Evolutionary conservation across 106 monocot genomes (phyloP), one percentile per base, ranked within the genome.

Genomic region (Alisma plantagoaquatica): DNA sequence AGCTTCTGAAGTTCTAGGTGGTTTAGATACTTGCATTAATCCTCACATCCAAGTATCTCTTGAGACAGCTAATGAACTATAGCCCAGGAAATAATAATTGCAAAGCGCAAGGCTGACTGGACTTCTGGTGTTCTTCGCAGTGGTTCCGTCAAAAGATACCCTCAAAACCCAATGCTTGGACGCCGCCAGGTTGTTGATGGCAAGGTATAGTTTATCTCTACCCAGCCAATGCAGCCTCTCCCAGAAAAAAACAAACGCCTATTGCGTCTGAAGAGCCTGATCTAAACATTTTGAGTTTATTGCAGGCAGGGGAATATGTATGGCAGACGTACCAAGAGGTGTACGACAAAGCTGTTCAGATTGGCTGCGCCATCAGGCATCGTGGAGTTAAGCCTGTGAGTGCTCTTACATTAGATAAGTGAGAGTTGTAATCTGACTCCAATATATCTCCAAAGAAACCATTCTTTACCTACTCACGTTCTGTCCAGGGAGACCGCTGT

Each of bases 251-350:
- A 14, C 35, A 38, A 7, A 38, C 14, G 35, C 35, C 35, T n/a
- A n/a, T n/a, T n/a, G n/a, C n/a, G n/a, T n/a, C n/a, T n/a, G n/a
- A 38, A 38, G 9, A 38, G 35, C 9, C 35, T 38, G 6, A 14
- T 38, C 35, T 38, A 7, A 38, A 38, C 35, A 7, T 38, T 38
- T n/a, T n/a, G n/a, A n/a, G n/a, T 9, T 46, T 17, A 14, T 53
- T 71, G 26, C 30, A 96, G 94, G 73, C 57, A n/a, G 84, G 72
- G 19, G 31, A 51, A 11, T 96, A 84, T 62, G 72, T 65, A 26
- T 96, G 94, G 94, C 75, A 62, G 61, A 84, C 88, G 14, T 96
- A 88, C 27, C 75, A 81, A 52, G 70, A 87, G 28, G 88, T 57
- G 3, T 84, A 84, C 64, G 46, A 76, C 24, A 60, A 64, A 63